Percentiles rank a stretch among this genome's conserved stretches.
phyloP scores from a whole-genome alignment of 257 asterid genomes.

The Petunia axillaris region DNA sequence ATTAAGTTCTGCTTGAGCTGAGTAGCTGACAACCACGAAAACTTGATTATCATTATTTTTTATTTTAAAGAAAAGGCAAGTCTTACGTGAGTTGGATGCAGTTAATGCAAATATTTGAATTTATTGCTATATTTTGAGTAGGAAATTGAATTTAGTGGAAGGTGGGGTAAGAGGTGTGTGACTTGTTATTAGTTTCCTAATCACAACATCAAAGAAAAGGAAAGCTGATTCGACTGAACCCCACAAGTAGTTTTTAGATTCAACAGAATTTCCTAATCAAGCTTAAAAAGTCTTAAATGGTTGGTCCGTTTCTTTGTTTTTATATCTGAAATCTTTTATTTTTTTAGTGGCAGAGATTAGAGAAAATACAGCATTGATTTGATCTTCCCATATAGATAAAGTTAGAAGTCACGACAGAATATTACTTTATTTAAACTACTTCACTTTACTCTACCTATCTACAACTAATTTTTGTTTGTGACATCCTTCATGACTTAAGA shows the following conservation, averaged over 20 bases:
- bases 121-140: background rate
- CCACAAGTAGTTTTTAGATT: conserved; percentile 1
- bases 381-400: background rate
- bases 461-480: too few species aligned
- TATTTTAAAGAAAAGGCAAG: background rate
- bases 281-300: conserved; percentile 21
- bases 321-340: conserved; percentile 18
- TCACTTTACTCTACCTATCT: conserved; percentile 2
- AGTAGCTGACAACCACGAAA: background rate
- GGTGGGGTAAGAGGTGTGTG: background rate
- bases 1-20: background rate
- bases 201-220: background rate
- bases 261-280: background rate
- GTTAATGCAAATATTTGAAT: conserved; percentile 3
- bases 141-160: conserved; percentile 15
- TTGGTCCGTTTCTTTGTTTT: conserved; percentile 18
- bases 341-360: background rate
- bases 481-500: too few species aligned
- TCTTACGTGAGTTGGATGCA: background rate
- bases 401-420: conserved; percentile 25
- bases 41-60: background rate
- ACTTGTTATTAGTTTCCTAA: background rate
- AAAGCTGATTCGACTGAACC: background rate
- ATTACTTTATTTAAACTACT: conserved; percentile 26
- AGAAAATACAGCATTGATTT: background rate